phyloP scores from a whole-genome alignment of 305 asterid genomes.

The Fraxinus velutina region DNA sequence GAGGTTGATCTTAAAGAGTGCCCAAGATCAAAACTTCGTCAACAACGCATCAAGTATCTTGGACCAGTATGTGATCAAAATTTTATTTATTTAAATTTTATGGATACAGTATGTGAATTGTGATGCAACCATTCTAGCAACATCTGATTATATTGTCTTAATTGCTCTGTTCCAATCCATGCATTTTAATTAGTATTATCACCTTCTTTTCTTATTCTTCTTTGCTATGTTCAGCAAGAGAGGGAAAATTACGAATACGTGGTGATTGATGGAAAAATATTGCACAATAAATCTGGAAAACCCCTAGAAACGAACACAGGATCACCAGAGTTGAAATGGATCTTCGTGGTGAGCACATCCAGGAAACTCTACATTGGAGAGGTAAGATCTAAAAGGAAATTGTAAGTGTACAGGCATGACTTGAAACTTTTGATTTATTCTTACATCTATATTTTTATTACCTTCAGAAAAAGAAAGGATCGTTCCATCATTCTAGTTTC shows the following conservation, averaged over 20 bases:
- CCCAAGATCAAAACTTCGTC: slow-evolving; percentile 54
- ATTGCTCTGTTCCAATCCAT: background rate
- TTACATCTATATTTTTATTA: background rate
- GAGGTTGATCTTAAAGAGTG: slow-evolving; percentile 58
- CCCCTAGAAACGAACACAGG: slow-evolving; percentile 45
- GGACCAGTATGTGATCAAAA: slow-evolving; percentile 51
- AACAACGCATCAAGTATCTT: slow-evolving; percentile 55
- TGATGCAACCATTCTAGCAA: background rate
- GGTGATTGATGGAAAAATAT: slow-evolving; percentile 44
- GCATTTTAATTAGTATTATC: background rate
- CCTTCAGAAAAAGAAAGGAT: slow-evolving; percentile 56
- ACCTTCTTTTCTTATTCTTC: background rate
- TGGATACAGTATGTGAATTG: background rate
- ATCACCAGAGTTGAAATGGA: slow-evolving; percentile 48
- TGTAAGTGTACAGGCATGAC: background rate
- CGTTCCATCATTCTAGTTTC: slow-evolving; percentile 64
- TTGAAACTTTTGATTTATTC: background rate
- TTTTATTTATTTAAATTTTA: background rate
- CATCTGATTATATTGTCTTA: background rate
- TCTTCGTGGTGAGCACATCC: slow-evolving; percentile 63
- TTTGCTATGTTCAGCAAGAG: slow-evolving; percentile 50
- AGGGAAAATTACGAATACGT: slow-evolving; percentile 53
- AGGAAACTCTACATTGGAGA: slow-evolving; percentile 41
- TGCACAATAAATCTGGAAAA: slow-evolving; percentile 39
- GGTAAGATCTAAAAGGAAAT: slow-evolving; percentile 32